A percentile compares a stretch with the other conserved stretches of the same genome.
phyloP scores from a whole-genome alignment of 148 eudicot species.

The Drosera capensis region DNA sequence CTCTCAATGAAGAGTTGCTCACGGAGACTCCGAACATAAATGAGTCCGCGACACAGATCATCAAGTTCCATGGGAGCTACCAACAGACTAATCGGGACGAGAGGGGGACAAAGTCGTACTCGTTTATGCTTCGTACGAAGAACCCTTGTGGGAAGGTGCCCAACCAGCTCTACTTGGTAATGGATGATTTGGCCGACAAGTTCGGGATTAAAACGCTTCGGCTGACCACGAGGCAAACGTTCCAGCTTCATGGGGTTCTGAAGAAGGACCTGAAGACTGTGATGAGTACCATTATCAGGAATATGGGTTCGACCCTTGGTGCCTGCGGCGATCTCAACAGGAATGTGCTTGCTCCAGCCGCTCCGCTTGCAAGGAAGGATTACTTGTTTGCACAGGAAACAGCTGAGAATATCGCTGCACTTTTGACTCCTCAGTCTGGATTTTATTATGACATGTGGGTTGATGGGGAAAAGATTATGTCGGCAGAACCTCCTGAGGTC shows the following conservation, averaged over 20 bases:
- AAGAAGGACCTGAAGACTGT: conserved; percentile 91
- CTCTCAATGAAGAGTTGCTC: conserved; percentile 80
- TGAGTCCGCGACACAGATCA: conserved; percentile 81
- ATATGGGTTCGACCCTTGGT: conserved; percentile 97
- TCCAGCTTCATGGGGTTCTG: conserved; percentile 95
- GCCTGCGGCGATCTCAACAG: conserved; percentile 97
- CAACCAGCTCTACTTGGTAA: conserved; percentile 66
- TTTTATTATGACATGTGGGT: conserved; percentile 99
- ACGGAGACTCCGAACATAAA: conserved; percentile 71
- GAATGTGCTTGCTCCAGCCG: conserved; percentile 95
- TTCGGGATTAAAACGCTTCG: conserved; percentile 94
- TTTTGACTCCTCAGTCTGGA: conserved; percentile 94
- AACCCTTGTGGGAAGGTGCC: conserved; percentile 95
- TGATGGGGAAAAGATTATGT: conserved; percentile 83
- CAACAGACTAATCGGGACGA: conserved; percentile 68
- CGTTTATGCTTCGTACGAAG: conserved; percentile 99
- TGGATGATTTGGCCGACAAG: conserved; percentile 96
- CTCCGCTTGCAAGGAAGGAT: conserved; percentile 78
- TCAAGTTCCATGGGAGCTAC: conserved; percentile 97
- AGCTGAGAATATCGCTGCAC: conserved; percentile 86
- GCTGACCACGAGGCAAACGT: conserved; percentile 86
- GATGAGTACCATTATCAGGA: conserved; percentile 67
- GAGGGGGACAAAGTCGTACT: conserved; percentile 73
- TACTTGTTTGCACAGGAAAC: conserved; percentile 79
- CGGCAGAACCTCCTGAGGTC: conserved; percentile 97